Base-by-base conservation (phyloP, 2,329 filamentous ascomycete genomes). In the Arthroderma sp. region DNA sequence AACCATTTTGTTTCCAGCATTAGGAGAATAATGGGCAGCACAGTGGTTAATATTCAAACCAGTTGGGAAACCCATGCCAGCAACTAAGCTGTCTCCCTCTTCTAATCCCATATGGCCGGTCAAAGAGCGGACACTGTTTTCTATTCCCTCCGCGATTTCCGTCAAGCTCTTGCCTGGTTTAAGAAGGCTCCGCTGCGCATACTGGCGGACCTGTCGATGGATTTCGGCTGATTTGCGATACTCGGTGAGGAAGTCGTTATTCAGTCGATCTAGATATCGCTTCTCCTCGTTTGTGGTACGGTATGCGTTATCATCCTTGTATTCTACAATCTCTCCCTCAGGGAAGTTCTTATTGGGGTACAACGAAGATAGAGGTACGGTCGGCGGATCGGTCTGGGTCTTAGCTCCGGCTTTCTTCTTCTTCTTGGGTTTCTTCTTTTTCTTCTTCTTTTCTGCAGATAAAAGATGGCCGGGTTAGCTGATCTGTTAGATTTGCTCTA, bases 271-370 rank as follows among this genome's bases (percentile, higher is more conserved):
- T 44, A 88, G 72, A 57, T 89, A 78, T 43, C 85, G 77, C 68
- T 88, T 87, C 70, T 93, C 86, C 63, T 89, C 85, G 61, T 72
- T 79, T 8, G 85, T 93, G 3, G 83, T 91, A 46, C 86, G 78
- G 62, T 80, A 85, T 36, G 73, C 64, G 61, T 91, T 91, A 54
- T 89, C 84, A 57, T 85, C 72, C 49, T 71, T 65, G 64, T 93
- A 93, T 52, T 87, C 81, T 53, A 79, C 76, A 60, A 86, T 81
- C 64, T 91, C 77, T 52, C 86, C 86, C 56, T 78, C 75, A 40
- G 85, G 85, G 61, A 85, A 94, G 52, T 70, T 70, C 57, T 77
- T 72, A 61, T 77, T 77, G 43, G 81, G 77, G 68, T 86, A 91
- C 37, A 93, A 72, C 53, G 80, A 77, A 31, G 82, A 79, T 32